Conservation (phyloP, 2,329 filamentous ascomycete species). For the Talaromyces sp. region DNA sequence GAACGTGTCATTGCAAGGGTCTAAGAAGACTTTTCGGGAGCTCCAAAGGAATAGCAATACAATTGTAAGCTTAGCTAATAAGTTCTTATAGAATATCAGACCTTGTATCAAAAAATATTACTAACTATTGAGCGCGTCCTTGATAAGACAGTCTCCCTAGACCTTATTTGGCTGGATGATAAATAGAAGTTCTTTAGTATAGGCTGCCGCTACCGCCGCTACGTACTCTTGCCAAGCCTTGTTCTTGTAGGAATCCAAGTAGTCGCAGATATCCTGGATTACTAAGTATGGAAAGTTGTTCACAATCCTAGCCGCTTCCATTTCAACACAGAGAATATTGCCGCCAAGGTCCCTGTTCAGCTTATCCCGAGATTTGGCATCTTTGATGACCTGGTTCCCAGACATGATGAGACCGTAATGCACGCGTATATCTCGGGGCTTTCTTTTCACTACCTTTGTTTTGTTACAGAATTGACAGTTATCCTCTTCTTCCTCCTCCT, state of each 20-base stretch:
- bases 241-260: slow-evolving; percentile 21
- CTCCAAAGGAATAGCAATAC: too few species aligned
- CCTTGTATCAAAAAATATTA: neutral
- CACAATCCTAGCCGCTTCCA: slow-evolving; percentile 16
- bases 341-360: neutral
- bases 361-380: slow-evolving; percentile 17
- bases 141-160: neutral
- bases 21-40: too few species aligned
- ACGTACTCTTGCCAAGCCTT: slow-evolving; percentile 19
- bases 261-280: slow-evolving; percentile 21
- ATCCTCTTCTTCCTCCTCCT: neutral
- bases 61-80: too few species aligned
- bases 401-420: slow-evolving; percentile 26
- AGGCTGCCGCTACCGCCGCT: slow-evolving; percentile 18
- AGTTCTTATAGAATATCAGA: too few species aligned
- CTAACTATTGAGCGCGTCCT: neutral
- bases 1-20: too few species aligned
- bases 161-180: neutral
- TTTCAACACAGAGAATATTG: slow-evolving; percentile 2
- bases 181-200: slow-evolving; percentile 17
- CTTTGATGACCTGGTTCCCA: slow-evolving; percentile 21
- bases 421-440: slow-evolving; percentile 3
- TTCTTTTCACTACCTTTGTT: neutral
- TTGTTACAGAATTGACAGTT: neutral
- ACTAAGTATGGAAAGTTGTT: slow-evolving; percentile 20